Percentiles rank a stretch among this genome's conserved stretches.
These are phyloP conservation scores for Lactarius indigo DNA, from an alignment of 768 basidiomycete species.

Conservation along the genomic window DNA sequence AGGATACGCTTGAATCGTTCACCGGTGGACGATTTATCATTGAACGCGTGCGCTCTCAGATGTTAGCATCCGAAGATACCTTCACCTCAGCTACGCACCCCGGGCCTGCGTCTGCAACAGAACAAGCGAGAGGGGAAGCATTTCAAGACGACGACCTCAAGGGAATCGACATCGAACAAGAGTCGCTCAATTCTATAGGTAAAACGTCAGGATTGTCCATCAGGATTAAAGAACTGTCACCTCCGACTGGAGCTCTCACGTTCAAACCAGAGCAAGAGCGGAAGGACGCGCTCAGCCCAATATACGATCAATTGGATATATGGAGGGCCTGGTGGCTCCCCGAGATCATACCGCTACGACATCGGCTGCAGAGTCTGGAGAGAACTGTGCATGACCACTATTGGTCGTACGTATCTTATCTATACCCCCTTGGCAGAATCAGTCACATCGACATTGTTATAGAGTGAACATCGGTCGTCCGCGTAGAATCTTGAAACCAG, in stretches of 20 bases:
- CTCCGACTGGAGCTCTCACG: slow-evolving; percentile 20
- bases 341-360: slow-evolving; percentile 40
- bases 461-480: slow-evolving; percentile 3
- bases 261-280: slow-evolving; percentile 55
- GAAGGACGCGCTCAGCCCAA: slow-evolving; percentile 47
- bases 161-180: neutral
- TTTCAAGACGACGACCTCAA: neutral
- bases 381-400: neutral
- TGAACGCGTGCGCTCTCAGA: neutral
- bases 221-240: neutral
- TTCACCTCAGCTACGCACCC: neutral
- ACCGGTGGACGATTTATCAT: neutral
- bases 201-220: neutral
- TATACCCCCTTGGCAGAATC: neutral
- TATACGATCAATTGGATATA: slow-evolving; percentile 56
- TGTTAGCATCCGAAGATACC: neutral
- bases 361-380: neutral
- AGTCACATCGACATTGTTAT: neutral
- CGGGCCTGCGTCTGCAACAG: neutral
- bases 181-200: neutral
- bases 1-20: slow-evolving; percentile 28
- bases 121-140: neutral
- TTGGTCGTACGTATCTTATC: slow-evolving; percentile 4
- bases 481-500: neutral
- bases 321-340: slow-evolving; percentile 60